phyloP scores from a whole-genome alignment of 805 yeast genomes.

The Dipodascopsis uninucleata region DNA sequence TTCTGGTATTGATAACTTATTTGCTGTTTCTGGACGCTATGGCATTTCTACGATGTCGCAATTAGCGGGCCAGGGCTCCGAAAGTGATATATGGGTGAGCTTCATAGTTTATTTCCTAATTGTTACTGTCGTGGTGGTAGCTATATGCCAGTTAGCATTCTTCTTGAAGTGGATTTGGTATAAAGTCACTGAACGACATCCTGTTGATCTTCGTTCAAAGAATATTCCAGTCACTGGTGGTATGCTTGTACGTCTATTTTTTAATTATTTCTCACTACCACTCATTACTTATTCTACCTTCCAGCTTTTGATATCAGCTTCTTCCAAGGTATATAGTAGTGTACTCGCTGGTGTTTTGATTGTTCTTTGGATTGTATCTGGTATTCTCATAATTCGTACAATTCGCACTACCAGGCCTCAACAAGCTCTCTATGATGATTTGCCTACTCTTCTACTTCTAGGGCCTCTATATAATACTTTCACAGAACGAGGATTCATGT shows the following conservation, averaged over 20 bases:
- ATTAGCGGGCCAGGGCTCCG: conserved; percentile 27
- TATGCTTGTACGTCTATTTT: conserved; percentile 30
- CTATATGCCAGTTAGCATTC: conserved; percentile 19
- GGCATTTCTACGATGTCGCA: conserved; percentile 12
- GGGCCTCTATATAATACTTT: conserved; percentile 37
- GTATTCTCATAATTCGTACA: conserved; percentile 17
- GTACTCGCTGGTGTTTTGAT: conserved; percentile 33
- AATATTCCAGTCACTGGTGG: conserved; percentile 32
- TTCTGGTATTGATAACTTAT: conserved; percentile 14
- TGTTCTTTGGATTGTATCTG: conserved; percentile 29
- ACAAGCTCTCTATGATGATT: conserved; percentile 31
- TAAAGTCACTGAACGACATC: conserved; percentile 15
- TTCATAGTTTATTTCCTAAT: conserved; percentile 36
- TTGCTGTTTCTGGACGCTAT: conserved; percentile 22
- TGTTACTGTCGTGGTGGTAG: conserved; percentile 25
- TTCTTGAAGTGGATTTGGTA: conserved; percentile 15
- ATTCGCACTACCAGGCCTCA: conserved; percentile 25
- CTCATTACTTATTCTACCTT: conserved; percentile 32
- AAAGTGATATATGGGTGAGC: conserved; percentile 37
- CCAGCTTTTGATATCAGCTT: conserved; percentile 31
- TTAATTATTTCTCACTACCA: conserved; percentile 33
- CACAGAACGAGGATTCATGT: conserved; percentile 27
- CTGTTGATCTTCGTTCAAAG: conserved; percentile 30
- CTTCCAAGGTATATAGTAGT: conserved; percentile 28
- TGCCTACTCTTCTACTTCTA: conserved; percentile 30